Conservation (phyloP, 2,329 filamentous ascomycete genomes). For the Chalara sp. region DNA sequence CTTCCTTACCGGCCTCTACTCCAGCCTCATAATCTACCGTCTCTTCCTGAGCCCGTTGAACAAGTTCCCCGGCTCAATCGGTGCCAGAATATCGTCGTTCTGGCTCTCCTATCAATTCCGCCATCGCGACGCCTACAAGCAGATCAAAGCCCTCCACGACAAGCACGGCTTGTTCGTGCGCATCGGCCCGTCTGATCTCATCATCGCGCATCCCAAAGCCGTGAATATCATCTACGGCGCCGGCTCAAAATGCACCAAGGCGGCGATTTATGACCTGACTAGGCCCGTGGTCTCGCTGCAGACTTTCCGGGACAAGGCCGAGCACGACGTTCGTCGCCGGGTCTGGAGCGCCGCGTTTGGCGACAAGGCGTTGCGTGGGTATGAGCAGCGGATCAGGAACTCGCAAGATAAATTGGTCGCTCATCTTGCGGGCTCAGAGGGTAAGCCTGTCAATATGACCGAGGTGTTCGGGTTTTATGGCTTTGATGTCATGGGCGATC, state of each 20-base stretch:
- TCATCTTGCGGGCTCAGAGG: constrained; percentile 7
- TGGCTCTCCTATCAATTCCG: constrained; percentile 9
- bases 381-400: constrained; percentile 15
- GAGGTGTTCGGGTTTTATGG: constrained; percentile 18
- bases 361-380: constrained; percentile 17
- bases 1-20: not conserved
- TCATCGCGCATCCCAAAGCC: constrained; percentile 14
- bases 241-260: constrained; percentile 15
- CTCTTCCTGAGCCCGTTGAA: constrained; percentile 36
- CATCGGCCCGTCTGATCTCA: constrained; percentile 15
- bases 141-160: constrained; percentile 9
- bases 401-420: constrained; percentile 13
- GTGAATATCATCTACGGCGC: constrained; percentile 11
- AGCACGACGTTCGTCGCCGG: constrained; percentile 17
- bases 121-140: constrained; percentile 7
- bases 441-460: constrained; percentile 14
- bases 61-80: constrained; percentile 21
- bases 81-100: constrained; percentile 16
- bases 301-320: constrained; percentile 9
- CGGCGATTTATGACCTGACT: constrained; percentile 17
- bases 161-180: constrained; percentile 20
- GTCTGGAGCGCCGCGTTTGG: constrained; percentile 20
- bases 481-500: constrained; percentile 24
- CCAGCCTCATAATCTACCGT: constrained; percentile 38
- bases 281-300: constrained; percentile 11